These are phyloP conservation scores for Didymellaceae sp. DNA, from an alignment of 2,329 filamentous ascomycete genomes.

Conservation along the genomic window DNA sequence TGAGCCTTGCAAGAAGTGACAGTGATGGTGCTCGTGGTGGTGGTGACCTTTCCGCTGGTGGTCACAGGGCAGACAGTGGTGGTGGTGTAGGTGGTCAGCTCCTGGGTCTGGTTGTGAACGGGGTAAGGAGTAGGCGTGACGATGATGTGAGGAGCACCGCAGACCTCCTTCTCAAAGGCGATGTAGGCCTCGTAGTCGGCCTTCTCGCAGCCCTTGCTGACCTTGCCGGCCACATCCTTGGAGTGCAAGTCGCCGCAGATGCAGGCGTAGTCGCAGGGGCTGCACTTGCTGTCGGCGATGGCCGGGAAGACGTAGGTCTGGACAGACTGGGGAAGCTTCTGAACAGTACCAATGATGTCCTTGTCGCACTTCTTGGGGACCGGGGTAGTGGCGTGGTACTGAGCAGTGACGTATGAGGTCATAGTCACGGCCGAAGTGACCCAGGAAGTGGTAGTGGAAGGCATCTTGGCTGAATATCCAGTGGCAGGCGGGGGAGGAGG, in stretches of 20 bases:
- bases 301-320: constrained; percentile 19
- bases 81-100: constrained; percentile 12
- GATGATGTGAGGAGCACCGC: constrained; percentile 5
- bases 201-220: constrained; percentile 10
- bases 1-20: constrained; percentile 7
- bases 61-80: constrained; percentile 14
- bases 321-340: constrained; percentile 15
- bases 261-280: constrained; percentile 7
- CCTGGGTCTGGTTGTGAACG: constrained; percentile 2
- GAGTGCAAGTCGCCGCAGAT: constrained; percentile 6
- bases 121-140: constrained; percentile 13
- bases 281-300: constrained; percentile 16
- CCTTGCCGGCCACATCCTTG: constrained; percentile 12
- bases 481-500: background rate
- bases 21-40: constrained; percentile 17
- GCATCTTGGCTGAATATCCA: background rate
- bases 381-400: constrained; percentile 6
- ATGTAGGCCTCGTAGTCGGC: constrained; percentile 11
- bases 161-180: constrained; percentile 5
- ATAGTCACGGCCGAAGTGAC: constrained; percentile 12
- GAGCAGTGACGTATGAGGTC: constrained; percentile 17
- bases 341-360: constrained; percentile 10
- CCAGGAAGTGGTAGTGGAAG: constrained; percentile 16
- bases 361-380: constrained; percentile 10
- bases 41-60: constrained; percentile 6